Conservation (phyloP, 306 rosid species). For the Dalbergia oliveri region DNA sequence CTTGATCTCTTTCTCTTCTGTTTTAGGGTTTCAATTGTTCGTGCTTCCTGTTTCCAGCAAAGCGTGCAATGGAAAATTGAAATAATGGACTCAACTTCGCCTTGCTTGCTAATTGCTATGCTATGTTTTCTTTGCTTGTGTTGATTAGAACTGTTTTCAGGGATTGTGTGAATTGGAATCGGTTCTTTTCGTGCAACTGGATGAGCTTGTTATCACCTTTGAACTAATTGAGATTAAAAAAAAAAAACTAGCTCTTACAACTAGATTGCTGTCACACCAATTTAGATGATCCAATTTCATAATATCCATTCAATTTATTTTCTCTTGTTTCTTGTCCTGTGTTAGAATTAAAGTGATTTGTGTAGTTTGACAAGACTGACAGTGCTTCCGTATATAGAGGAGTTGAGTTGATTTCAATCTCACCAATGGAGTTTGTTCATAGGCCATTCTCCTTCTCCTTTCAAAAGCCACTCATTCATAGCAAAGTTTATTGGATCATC, state of each 20-base stretch:
- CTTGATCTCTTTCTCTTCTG: constrained; percentile 2
- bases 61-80: not conserved
- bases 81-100: not conserved
- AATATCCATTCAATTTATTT: not conserved
- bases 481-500: not conserved
- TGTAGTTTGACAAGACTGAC: not conserved
- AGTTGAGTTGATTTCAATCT: not conserved
- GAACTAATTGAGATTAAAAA: not conserved
- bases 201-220: constrained; percentile 28
- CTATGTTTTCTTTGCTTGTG: not conserved
- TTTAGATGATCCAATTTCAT: not conserved
- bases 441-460: too few species aligned
- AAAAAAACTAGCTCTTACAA: not conserved
- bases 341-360: not conserved
- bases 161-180: constrained; percentile 10
- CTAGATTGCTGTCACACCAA: not conserved
- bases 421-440: not conserved
- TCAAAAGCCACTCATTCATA: not conserved
- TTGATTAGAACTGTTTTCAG: constrained; percentile 13
- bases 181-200: not conserved
- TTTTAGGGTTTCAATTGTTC: constrained; percentile 46
- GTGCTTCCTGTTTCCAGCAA: not conserved
- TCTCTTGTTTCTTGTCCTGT: not conserved
- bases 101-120: not conserved
- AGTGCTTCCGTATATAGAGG: not conserved